Evolutionary conservation across 768 basidiomycete genomes (phyloP).

Genomic region (Suillus decipiens): DNA sequence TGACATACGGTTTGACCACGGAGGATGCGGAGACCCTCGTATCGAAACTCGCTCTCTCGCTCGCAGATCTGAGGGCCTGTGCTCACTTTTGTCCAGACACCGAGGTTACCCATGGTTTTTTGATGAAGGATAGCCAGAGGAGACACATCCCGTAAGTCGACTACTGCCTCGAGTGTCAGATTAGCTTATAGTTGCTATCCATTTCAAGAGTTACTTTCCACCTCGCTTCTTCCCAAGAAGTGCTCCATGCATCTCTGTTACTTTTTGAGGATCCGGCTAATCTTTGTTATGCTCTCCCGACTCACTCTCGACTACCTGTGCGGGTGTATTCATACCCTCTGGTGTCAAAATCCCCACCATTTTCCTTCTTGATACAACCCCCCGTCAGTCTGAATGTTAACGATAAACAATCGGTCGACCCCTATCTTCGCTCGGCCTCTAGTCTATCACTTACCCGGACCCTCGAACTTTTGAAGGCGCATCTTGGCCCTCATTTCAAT

Average conservation of each 20-base stretch:
- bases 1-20: conserved; percentile 33
- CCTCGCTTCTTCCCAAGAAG: conserved; percentile 38
- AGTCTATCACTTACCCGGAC: conserved; percentile 40
- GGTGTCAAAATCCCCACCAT: conserved; percentile 38
- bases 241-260: conserved; percentile 32
- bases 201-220: conserved; percentile 36
- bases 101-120: conserved; percentile 26
- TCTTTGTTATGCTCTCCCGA: conserved; percentile 23
- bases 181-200: conserved; percentile 4
- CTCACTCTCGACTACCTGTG: conserved; percentile 30
- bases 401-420: conserved; percentile 27
- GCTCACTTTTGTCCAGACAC: conserved; percentile 38
- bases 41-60: conserved; percentile 10
- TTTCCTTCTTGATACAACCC: conserved; percentile 35
- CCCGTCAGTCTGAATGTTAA: conserved; percentile 30
- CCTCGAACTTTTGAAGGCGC: conserved; percentile 35
- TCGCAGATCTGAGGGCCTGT: conserved; percentile 28
- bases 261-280: conserved; percentile 25
- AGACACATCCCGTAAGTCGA: conserved; percentile 30
- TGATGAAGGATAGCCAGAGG: conserved; percentile 26
- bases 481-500: conserved; percentile 45
- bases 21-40: conserved; percentile 23
- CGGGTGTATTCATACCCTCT: conserved; percentile 37
- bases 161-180: background rate
- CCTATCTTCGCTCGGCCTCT: conserved; percentile 39